phyloP scores from a whole-genome alignment of 768 basidiomycete genomes.

The Leucocoprinus leucothites region DNA sequence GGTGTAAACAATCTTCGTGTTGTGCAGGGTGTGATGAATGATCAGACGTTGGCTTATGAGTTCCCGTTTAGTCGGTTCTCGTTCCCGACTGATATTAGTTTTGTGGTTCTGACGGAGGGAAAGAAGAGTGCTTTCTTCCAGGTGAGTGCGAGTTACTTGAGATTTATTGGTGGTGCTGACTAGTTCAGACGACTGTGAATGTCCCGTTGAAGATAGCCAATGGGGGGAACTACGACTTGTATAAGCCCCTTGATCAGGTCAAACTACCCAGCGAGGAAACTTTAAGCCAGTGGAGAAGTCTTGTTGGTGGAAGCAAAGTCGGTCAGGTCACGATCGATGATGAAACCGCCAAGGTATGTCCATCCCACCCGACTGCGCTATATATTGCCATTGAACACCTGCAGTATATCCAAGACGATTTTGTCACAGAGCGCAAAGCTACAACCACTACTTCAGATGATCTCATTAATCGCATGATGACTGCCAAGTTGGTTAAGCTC shows the following conservation, averaged over 20 bases:
- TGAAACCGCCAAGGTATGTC: constrained; percentile 54
- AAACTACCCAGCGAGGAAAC: constrained; percentile 42
- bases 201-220: constrained; percentile 41
- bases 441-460: constrained; percentile 45
- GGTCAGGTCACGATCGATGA: constrained; percentile 54
- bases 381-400: neutral
- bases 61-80: constrained; percentile 75
- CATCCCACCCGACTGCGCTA: neutral
- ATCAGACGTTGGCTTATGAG: constrained; percentile 66
- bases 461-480: constrained; percentile 62
- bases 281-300: constrained; percentile 52
- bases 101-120: constrained; percentile 61
- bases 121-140: constrained; percentile 71
- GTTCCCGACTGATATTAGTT: constrained; percentile 73
- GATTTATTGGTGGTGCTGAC: neutral
- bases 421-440: constrained; percentile 47
- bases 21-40: constrained; percentile 58
- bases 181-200: constrained; percentile 55
- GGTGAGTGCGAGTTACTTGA: constrained; percentile 30
- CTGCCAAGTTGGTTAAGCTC: constrained; percentile 54
- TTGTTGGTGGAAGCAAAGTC: constrained; percentile 59
- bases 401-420: constrained; percentile 77
- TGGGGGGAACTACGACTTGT: constrained; percentile 32
- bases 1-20: constrained; percentile 61
- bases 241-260: constrained; percentile 45